Conservation (phyloP, 1,284 basidiomycete genomes). For the Fomes fomentarius region DNA sequence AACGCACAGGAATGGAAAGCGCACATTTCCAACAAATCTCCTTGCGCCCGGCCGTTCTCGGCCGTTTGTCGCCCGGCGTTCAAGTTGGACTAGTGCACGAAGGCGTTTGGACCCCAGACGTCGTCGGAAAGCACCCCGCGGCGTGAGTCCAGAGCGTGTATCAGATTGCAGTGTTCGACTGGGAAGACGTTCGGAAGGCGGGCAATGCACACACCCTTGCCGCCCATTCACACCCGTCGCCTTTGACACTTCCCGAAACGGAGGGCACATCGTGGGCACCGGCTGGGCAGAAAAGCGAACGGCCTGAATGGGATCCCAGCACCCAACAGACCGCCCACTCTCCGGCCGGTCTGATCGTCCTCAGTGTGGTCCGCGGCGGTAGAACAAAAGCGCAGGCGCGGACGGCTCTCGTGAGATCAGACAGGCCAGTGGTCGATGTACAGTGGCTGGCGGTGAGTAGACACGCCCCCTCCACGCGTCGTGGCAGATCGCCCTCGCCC, state of each 20-base stretch:
- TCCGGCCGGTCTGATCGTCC: too few species aligned
- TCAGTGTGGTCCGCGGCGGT: not conserved
- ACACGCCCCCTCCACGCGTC: constrained; percentile 23
- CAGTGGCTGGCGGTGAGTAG: constrained; percentile 26
- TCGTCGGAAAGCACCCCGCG: not conserved
- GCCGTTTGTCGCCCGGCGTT: too few species aligned
- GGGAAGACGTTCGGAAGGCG: constrained; percentile 1
- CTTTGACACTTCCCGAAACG: constrained; percentile 30
- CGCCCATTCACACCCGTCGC: constrained; percentile 22
- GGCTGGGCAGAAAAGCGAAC: constrained; percentile 13
- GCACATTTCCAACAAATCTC: constrained; percentile 17
- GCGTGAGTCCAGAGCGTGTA: not conserved
- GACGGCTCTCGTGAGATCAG: constrained; percentile 9
- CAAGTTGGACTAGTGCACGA: not conserved
- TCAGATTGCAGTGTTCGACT: not conserved
- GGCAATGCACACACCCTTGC: constrained; percentile 4
- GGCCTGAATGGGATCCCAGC: constrained; percentile 16
- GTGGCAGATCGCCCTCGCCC: constrained; percentile 24
- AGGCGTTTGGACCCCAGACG: too few species aligned
- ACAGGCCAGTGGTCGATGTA: not conserved
- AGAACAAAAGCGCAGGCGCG: constrained; percentile 1
- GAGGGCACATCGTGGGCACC: constrained; percentile 19
- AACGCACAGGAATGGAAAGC: constrained; percentile 22
- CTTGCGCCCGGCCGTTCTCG: not conserved
- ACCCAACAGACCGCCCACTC: too few species aligned